Evolutionary conservation across 352 stramenopile genomes (phyloP), one percentile per base, ranked within the genome.

Genomic region (Phytophthora fragariaefolia): DNA sequence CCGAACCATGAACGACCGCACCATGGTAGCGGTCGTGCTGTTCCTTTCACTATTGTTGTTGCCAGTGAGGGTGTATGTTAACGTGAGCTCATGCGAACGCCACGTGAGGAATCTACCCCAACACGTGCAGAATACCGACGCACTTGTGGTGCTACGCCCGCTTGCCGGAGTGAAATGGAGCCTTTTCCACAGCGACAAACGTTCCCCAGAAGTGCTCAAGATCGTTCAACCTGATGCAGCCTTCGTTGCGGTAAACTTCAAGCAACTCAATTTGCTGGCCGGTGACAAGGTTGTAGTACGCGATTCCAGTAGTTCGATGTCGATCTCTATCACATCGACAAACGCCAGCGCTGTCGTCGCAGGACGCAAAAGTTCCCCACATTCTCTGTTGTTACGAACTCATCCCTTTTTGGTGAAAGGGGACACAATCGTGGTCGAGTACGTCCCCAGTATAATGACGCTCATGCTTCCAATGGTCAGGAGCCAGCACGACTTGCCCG

Each of bases 371-470:
- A 68, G 57, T 22, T 71, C 45, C 10, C 70, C 71, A 2, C 56
- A 55, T 50, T 69, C 45, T 20, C 26, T 76, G 5, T 13, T 73
- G 17, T 50, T 87, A 13, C 77, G 72, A 49, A 74, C 74, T 30
- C 76, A 87, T 36, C 76, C 79, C 18, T 75, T 88, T 48, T 59
- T 90, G 46, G 53, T 82, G 18, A 17, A 60, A 48, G 80, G 82
- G 12, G 56, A 76, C 36, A 55, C 46, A 1, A 57, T 87, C 15
- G 72, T 73, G 17, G 38, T 91, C 43, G 70, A 86, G 64, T 89
- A 91, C 57, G 76, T 76, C 20, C 80, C 80, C 4, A 85, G 78
- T 66, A 60, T 87, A 38, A 51, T 54, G 45, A 87, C 81, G 23
- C 47, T 87, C 6, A 60, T 79, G 54, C 73, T 85, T 20, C 74